Base-by-base conservation (phyloP, 2,329 filamentous ascomycete genomes). In the Alternaria gansuensis region DNA sequence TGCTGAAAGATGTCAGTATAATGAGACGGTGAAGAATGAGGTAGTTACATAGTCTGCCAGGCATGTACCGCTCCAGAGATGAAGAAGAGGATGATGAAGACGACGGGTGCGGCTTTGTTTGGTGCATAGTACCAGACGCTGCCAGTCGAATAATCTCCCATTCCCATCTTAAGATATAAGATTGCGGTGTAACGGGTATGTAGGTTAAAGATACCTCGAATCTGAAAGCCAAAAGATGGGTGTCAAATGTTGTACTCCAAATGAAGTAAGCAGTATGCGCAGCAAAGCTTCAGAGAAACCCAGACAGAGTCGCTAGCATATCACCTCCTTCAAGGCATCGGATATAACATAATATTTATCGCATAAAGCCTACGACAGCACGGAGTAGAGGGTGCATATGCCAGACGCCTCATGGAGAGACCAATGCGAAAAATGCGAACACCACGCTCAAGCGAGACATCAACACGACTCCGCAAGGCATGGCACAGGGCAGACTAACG, bases 1-100 rank as follows among this genome's bases (percentile, higher is more conserved):
- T 82, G 43, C 85, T 87, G 31, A 9, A 6, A 11, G 21, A 17
- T 11, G 39, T 43, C 28, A 37, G 44, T 37, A 39, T 45, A 24
- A 44, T 26, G 2, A 3, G 3, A 26, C 23, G 6, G 9, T 5
- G 13, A 33, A 10, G 29, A n/a, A 23, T 8, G 9, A 36, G 24
- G 14, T 31, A 78, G 82, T 76, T 72, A 88, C 86, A 79, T 76
- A 66, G 82, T 85, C 68, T 87, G 85, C 73, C 81, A 87, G n/a
- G 80, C 69, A 65, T 87, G 85, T 3, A 77, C 63, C n/a, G 72
- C 40, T 5, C 79, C 81, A 0, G 84, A 84, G 33, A 81, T 63
- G 5, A 75, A 72, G 57, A 84, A 85, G 0, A 83, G 65, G 14
- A 83, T 63, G 3, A 82, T 78, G 68, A 86, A 87, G 44, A 85